Evolutionary conservation across 75 land plant genomes (phyloP).

Genomic region (Pinus taeda): DNA sequence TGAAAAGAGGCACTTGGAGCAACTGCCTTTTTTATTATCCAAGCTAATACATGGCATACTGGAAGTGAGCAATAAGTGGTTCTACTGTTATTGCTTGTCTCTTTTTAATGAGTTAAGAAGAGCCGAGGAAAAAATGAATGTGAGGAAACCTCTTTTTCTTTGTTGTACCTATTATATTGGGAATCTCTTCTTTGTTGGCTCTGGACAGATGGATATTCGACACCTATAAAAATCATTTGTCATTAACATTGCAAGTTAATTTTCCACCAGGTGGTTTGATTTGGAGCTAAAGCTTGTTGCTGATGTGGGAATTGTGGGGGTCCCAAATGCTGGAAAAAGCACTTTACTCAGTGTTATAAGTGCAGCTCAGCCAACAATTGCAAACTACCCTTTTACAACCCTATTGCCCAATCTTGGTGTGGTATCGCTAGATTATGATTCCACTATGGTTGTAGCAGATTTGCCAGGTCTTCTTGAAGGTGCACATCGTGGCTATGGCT

Average conservation of each 20-base stretch:
- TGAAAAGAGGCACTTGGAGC: background rate
- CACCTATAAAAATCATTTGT: background rate
- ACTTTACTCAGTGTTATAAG: slow-evolving; percentile 88
- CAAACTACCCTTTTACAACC: slow-evolving; percentile 95
- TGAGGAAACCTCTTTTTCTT: background rate
- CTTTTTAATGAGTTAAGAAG: background rate
- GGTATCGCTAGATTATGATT: slow-evolving; percentile 78
- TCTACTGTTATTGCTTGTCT: background rate
- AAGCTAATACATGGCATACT: background rate
- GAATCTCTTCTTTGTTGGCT: background rate
- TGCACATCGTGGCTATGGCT: slow-evolving; percentile 87
- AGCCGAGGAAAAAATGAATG: background rate
- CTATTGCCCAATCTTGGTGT: slow-evolving; percentile 94
- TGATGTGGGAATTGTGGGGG: slow-evolving; percentile 97
- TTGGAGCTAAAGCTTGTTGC: slow-evolving; percentile 97
- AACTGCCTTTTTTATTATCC: background rate
- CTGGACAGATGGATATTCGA: background rate
- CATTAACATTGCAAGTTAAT: slow-evolving; percentile 1
- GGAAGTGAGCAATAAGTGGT: background rate
- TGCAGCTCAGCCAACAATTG: slow-evolving; percentile 91
- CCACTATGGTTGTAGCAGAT: slow-evolving; percentile 95
- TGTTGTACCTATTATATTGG: background rate
- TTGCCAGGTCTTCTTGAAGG: slow-evolving; percentile 98
- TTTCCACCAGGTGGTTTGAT: slow-evolving; percentile 85
- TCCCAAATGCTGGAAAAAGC: slow-evolving; percentile 99